These are phyloP conservation scores for Clavulina sp. DNA, from an alignment of 768 basidiomycete species.

Conservation along the genomic window DNA sequence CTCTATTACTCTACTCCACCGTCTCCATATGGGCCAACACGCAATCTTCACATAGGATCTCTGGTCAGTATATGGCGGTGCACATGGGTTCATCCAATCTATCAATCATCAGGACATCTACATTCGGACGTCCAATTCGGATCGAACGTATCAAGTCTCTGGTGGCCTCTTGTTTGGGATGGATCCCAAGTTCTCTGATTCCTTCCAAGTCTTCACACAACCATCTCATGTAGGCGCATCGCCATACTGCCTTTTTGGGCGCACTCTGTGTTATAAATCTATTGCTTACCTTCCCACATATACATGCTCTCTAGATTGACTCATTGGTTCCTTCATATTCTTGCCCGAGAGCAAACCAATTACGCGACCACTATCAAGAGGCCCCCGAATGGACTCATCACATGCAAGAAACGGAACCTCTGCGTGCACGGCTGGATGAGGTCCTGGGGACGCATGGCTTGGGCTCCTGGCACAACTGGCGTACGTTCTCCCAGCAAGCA, in stretches of 20 bases:
- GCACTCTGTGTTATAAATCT: background rate
- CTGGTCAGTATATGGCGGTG: slow-evolving; percentile 26
- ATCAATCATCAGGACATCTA: slow-evolving; percentile 25
- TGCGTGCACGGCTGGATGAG: slow-evolving; percentile 23
- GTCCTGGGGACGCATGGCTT: slow-evolving; percentile 27
- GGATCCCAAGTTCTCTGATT: slow-evolving; percentile 20
- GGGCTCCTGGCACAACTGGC: slow-evolving; percentile 31
- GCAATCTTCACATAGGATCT: slow-evolving; percentile 23
- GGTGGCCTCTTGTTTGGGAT: slow-evolving; percentile 30
- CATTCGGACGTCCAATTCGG: slow-evolving; percentile 28
- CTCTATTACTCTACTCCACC: background rate
- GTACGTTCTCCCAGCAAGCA: slow-evolving; percentile 16
- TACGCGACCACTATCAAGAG: slow-evolving; percentile 27
- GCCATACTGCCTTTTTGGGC: background rate
- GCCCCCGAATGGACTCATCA: slow-evolving; percentile 32
- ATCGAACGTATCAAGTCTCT: slow-evolving; percentile 32
- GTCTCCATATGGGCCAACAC: background rate
- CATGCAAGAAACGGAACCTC: slow-evolving; percentile 20
- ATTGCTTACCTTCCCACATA: background rate
- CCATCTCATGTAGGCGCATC: slow-evolving; percentile 23
- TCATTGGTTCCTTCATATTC: slow-evolving; percentile 29
- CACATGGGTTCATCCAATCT: slow-evolving; percentile 22
- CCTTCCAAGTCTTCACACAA: slow-evolving; percentile 27
- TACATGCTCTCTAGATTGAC: slow-evolving; percentile 25
- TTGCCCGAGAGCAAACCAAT: slow-evolving; percentile 25